Base-by-base conservation (phyloP, 768 basidiomycete genomes). In the Melanogaster broomeanus region DNA sequence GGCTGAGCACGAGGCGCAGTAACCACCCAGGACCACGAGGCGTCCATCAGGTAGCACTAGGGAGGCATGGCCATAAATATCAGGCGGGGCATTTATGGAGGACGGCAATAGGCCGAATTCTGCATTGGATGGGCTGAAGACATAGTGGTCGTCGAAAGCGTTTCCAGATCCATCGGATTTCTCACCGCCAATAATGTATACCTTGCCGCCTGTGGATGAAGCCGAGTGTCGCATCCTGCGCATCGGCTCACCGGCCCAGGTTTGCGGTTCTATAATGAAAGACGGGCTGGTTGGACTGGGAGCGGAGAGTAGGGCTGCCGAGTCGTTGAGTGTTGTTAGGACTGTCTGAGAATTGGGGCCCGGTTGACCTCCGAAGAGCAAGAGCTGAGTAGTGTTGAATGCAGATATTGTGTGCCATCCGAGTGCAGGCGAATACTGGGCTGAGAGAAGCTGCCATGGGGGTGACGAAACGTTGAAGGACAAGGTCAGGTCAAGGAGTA, bases 341-440 rank as follows among this genome's bases (percentile, higher is more conserved):
- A 80, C 75, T 37, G 76, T 74, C 21, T 68, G 57, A 8, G 84
- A 82, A 59, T 81, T 78, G 6, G 84, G 74, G 3, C 79, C 88
- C 13, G 85, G 81, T 58, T 84, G 76, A 16, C 93, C 93, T 19
- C 93, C 93, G 52, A 93, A 91, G 13, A 85, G 66, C 4, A 94
- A 74, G 2, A 83, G 55, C 21, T 75, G 55, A 8, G 80, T 71
- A 15, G 75, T 68, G 48, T 81, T 79, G 70, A 81, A 79, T 4
- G 85, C 81, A 15, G 88, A 86, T 38, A 94, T 71, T 1, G 88
- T 83, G 64, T 93, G 88, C 88, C 90, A 94, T 11, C 88, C 82
- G 11, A 93, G 73, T 8, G 80, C 69, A 21, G 89, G 90, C 4
- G 72, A 66, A 54, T 79, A 78, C 2, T 70, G 60, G 28, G 78